Evolutionary conservation across 768 basidiomycete species (phyloP).

Genomic region (Suillus sp.): DNA sequence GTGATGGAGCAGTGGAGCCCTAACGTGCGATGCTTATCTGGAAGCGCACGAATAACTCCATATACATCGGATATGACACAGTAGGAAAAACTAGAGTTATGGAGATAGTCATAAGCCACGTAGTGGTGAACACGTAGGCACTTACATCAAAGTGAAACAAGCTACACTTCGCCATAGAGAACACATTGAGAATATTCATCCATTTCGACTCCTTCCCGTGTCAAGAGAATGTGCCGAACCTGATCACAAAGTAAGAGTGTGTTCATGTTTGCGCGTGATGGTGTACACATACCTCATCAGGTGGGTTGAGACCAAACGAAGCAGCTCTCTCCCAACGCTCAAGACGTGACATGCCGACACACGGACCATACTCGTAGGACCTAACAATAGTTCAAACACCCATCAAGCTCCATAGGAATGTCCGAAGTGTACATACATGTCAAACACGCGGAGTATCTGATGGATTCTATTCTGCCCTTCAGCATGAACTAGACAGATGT

Average conservation of each 20-base stretch:
- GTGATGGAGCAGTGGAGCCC: neutral
- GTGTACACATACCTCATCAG: conserved; percentile 58
- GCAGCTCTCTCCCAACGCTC: conserved; percentile 88
- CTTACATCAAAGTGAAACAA: neutral
- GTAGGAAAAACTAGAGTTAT: neutral
- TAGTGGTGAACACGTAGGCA: too few species aligned
- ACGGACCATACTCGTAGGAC: conserved; percentile 80
- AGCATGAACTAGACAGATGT: conserved; percentile 57
- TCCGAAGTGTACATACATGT: conserved; percentile 49
- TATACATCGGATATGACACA: neutral
- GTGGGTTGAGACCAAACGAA: conserved; percentile 77
- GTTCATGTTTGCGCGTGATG: neutral
- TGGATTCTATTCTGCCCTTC: conserved; percentile 63
- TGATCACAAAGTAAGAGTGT: conserved; percentile 31
- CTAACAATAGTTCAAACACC: conserved; percentile 37
- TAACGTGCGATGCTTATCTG: too few species aligned
- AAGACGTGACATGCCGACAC: conserved; percentile 74
- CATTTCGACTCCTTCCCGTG: conserved; percentile 60
- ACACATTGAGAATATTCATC: conserved; percentile 61
- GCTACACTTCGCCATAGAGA: conserved; percentile 47
- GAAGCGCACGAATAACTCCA: neutral
- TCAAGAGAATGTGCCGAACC: conserved; percentile 79
- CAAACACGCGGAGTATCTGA: conserved; percentile 78
- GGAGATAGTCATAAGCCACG: neutral
- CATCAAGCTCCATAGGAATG: neutral